phyloP scores from a whole-genome alignment of 2,329 filamentous ascomycete genomes.

The Aschersonia sp. region DNA sequence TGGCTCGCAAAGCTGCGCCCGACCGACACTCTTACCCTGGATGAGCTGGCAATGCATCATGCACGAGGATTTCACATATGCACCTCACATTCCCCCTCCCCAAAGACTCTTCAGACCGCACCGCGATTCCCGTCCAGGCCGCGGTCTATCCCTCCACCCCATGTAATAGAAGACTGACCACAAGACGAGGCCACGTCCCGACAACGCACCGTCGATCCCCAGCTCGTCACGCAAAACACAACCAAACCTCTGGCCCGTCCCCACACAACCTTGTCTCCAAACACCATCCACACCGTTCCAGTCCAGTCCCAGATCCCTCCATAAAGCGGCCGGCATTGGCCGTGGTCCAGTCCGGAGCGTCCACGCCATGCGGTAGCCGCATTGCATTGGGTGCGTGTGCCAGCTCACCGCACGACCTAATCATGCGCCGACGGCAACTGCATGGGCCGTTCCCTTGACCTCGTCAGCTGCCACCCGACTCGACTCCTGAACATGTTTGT shows the following conservation, averaged over 20 bases:
- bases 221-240: too few species aligned
- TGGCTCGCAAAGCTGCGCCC: too few species aligned
- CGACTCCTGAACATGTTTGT: neutral
- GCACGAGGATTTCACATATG: neutral
- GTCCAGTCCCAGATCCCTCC: conserved; percentile 7
- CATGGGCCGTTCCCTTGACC: neutral
- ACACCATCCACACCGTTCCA: too few species aligned
- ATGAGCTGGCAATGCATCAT: conserved; percentile 3
- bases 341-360: conserved; percentile 11
- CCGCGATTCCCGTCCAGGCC: neutral
- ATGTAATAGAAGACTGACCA: too few species aligned
- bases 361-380: conserved; percentile 13
- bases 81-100: neutral
- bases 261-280: too few species aligned
- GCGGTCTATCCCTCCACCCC: neutral
- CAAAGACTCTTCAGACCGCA: neutral
- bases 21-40: neutral
- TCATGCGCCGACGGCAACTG: conserved; percentile 7
- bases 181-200: too few species aligned
- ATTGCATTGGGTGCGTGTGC: conserved; percentile 8
- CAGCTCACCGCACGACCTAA: conserved; percentile 13
- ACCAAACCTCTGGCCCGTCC: too few species aligned
- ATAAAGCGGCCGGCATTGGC: conserved; percentile 7
- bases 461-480: neutral
- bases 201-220: too few species aligned